Conservation (phyloP, 2,329 filamentous ascomycete genomes). For the Arthrobotrys iridis region DNA sequence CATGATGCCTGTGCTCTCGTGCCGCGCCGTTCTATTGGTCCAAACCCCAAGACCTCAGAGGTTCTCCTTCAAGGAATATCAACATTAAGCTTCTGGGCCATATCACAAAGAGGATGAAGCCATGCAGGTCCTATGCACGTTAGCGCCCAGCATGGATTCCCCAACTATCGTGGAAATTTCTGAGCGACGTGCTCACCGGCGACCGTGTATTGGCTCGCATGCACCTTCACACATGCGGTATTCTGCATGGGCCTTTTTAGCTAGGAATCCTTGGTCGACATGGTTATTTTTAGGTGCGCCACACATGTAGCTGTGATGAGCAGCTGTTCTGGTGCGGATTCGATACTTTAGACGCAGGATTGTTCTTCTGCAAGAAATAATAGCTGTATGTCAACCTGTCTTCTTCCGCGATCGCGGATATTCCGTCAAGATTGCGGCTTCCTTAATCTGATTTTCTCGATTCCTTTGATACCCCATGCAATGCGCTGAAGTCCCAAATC, state of each 20-base stretch:
- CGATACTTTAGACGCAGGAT: neutral
- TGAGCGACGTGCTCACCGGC: slow-evolving; percentile 27
- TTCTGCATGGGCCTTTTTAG: slow-evolving; percentile 25
- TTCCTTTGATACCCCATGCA: neutral
- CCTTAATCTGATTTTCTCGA: neutral
- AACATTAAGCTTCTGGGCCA: slow-evolving; percentile 7
- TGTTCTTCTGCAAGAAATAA: slow-evolving; percentile 4
- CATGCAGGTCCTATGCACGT: slow-evolving; percentile 54
- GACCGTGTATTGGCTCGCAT: slow-evolving; percentile 32
- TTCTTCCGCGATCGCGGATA: slow-evolving; percentile 21
- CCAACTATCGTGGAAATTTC: slow-evolving; percentile 47
- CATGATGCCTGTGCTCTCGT: slow-evolving; percentile 1
- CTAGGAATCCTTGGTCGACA: slow-evolving; percentile 34
- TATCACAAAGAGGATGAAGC: slow-evolving; percentile 12
- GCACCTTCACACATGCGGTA: slow-evolving; percentile 38
- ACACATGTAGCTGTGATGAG: slow-evolving; percentile 23
- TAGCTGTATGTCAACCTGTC: neutral
- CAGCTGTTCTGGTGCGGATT: neutral
- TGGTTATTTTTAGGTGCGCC: slow-evolving; percentile 53
- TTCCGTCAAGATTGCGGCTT: slow-evolving; percentile 5
- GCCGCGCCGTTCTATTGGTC: slow-evolving; percentile 26
- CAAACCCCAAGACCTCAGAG: neutral
- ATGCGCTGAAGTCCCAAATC: neutral
- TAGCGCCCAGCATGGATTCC: slow-evolving; percentile 55
- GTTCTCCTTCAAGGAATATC: neutral